Evolutionary conservation across 73 alveolate species (phyloP), one percentile per base, ranked within the genome.

Genomic region (Urostyla sp.): DNA sequence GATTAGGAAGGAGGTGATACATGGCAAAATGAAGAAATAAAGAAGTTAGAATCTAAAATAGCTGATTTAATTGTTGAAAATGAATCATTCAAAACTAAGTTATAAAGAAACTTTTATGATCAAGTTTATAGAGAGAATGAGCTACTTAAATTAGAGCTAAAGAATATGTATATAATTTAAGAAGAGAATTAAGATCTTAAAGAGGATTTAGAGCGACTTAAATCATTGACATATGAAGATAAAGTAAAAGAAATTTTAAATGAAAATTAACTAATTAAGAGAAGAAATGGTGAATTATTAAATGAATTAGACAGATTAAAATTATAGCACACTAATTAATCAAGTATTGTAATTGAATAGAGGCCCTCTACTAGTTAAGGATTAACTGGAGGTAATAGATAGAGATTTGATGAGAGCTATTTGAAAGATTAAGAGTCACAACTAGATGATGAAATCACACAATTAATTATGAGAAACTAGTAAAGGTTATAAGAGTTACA

Each of bases 151-250:
- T 45, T 35, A 2, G 92, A 84, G 69, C 78, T 84, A 0, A 84
- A 75, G 46, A 69, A 84, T 21, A 84, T 84, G 92, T 84, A 74
- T 30, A 60, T 49, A 4, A 0, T 84, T 11, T 30, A 74, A 40
- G 92, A 84, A 45, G 85, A 84, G 72, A 84, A 84, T 44, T 37
- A 54, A 23, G 92, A 84, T 27, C 23, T 84, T 28, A 73, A 61
- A 48, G 85, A 84, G 43, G 92, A 84, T 1, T 61, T 52, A 1
- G 77, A 74, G 36, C 21, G 36, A 23, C 16, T 45, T 31, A 75
- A 48, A 26, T 38, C 85, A 18, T 30, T 84, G 26, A 57, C 92
- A 1, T 61, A 75, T 31, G 88, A 75, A 23, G 80, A 74, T 8
- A 74, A 60, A 40, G 53, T 84, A 73, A 73, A 63, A 61, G 73